These are phyloP conservation scores for Lupinus albus DNA, from an alignment of 306 rosid genomes.

Conservation along the genomic window DNA sequence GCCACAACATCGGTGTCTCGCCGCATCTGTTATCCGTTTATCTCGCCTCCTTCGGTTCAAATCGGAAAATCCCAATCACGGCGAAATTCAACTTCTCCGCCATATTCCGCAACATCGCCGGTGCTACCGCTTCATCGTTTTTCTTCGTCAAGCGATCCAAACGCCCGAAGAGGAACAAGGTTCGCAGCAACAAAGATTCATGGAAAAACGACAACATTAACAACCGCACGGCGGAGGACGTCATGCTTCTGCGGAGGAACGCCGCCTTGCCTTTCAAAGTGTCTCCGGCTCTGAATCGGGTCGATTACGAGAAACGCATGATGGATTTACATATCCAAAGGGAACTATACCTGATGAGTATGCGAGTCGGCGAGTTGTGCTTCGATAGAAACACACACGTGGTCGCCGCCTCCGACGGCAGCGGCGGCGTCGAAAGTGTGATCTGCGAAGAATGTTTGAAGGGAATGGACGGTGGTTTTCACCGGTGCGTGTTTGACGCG, in stretches of 20 bases:
- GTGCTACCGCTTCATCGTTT: slow-evolving; percentile 45
- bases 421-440: background rate
- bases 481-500: slow-evolving; percentile 64
- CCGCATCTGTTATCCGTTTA: slow-evolving; percentile 57
- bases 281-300: slow-evolving; percentile 33
- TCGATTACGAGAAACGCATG: slow-evolving; percentile 45
- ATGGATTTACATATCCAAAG: slow-evolving; percentile 48
- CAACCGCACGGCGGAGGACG: slow-evolving; percentile 48
- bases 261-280: background rate
- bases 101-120: slow-evolving; percentile 41
- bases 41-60: slow-evolving; percentile 44
- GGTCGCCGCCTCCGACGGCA: background rate
- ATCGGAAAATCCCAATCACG: slow-evolving; percentile 57
- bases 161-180: slow-evolving; percentile 46
- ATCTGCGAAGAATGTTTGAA: slow-evolving; percentile 55
- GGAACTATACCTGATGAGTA: slow-evolving; percentile 44
- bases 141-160: slow-evolving; percentile 62
- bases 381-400: background rate
- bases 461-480: slow-evolving; percentile 56
- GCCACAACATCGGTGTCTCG: slow-evolving; percentile 63
- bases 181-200: slow-evolving; percentile 18
- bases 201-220: background rate
- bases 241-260: slow-evolving; percentile 54
- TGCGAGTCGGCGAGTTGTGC: slow-evolving; percentile 37
- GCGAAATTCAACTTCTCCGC: slow-evolving; percentile 59